Percentiles rank a stretch among this genome's conserved stretches.
Evolutionary conservation across 2,329 filamentous ascomycete species (phyloP).

Genomic region (Diaporthe helianthi): DNA sequence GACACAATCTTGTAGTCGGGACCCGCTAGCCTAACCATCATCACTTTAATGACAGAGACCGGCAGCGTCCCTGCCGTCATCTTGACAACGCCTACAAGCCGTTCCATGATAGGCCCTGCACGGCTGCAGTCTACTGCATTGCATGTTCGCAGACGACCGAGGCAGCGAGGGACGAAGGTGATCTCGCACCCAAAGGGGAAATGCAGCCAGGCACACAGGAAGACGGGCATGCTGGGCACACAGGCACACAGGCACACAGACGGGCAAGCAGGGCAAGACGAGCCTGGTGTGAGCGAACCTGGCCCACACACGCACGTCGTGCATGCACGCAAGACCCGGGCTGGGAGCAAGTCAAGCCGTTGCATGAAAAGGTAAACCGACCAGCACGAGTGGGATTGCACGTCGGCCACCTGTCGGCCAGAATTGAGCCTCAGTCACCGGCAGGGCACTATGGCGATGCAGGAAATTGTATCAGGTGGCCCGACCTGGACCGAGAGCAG

Average conservation of each 20-base stretch:
- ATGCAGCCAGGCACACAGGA: slow-evolving; percentile 6
- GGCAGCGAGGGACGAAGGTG: neutral
- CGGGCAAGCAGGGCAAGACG: neutral
- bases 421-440: slow-evolving; percentile 18
- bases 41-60: slow-evolving; percentile 22
- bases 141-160: slow-evolving; percentile 8
- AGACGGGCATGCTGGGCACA: slow-evolving; percentile 6
- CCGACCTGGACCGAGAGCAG: slow-evolving; percentile 20
- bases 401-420: slow-evolving; percentile 2
- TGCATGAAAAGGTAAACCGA: slow-evolving; percentile 10
- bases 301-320: slow-evolving; percentile 7
- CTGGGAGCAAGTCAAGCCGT: slow-evolving; percentile 11
- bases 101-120: slow-evolving; percentile 13
- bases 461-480: slow-evolving; percentile 16
- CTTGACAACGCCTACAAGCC: slow-evolving; percentile 15
- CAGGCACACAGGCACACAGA: neutral
- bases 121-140: slow-evolving; percentile 4
- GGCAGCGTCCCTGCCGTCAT: slow-evolving; percentile 27
- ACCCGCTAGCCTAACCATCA: slow-evolving; percentile 29
- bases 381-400: slow-evolving; percentile 13
- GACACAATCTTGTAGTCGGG: slow-evolving; percentile 30
- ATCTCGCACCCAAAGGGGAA: slow-evolving; percentile 9
- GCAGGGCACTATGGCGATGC: neutral
- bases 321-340: slow-evolving; percentile 11
- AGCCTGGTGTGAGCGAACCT: neutral